phyloP scores from a whole-genome alignment of 2,329 filamentous ascomycete species.

The Biscogniauxia mediterranea region DNA sequence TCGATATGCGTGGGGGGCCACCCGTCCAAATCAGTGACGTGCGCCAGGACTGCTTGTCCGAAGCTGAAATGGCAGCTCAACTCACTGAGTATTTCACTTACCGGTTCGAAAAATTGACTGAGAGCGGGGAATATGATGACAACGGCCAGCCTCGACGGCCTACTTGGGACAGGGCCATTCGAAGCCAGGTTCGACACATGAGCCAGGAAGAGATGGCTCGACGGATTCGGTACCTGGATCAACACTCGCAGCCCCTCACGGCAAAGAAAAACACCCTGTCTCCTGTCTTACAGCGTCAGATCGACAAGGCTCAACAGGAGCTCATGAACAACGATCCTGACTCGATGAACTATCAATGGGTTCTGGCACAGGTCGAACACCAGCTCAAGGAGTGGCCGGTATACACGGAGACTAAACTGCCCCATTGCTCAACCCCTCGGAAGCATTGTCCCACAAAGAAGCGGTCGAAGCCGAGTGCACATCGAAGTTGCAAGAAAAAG shows the following conservation, averaged over 20 bases:
- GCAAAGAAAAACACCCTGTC: slow-evolving; percentile 41
- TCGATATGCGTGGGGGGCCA: slow-evolving; percentile 7
- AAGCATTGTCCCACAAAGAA: neutral
- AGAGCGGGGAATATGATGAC: slow-evolving; percentile 34
- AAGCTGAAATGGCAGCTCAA: slow-evolving; percentile 37
- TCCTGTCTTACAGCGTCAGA: slow-evolving; percentile 39
- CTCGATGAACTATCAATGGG: slow-evolving; percentile 36
- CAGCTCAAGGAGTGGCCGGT: slow-evolving; percentile 31
- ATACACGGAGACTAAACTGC: slow-evolving; percentile 6
- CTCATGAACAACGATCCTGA: slow-evolving; percentile 38
- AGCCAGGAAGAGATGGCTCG: slow-evolving; percentile 37
- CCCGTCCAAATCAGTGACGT: slow-evolving; percentile 36
- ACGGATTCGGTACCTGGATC: slow-evolving; percentile 39
- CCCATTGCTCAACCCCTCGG: neutral
- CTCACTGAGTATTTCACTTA: slow-evolving; percentile 42
- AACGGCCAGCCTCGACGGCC: slow-evolving; percentile 34
- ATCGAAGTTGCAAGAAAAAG: slow-evolving; percentile 18
- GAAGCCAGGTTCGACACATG: slow-evolving; percentile 35
- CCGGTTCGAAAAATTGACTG: slow-evolving; percentile 41
- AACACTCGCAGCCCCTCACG: slow-evolving; percentile 28
- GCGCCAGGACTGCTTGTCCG: slow-evolving; percentile 36
- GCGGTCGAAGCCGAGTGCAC: neutral
- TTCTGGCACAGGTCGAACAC: slow-evolving; percentile 45
- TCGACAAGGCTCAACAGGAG: slow-evolving; percentile 38
- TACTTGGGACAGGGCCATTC: slow-evolving; percentile 41